Evolutionary conservation across 2,329 filamentous ascomycete species (phyloP), one percentile per base, ranked within the genome.

Genomic region (Colletotrichum sp.): DNA sequence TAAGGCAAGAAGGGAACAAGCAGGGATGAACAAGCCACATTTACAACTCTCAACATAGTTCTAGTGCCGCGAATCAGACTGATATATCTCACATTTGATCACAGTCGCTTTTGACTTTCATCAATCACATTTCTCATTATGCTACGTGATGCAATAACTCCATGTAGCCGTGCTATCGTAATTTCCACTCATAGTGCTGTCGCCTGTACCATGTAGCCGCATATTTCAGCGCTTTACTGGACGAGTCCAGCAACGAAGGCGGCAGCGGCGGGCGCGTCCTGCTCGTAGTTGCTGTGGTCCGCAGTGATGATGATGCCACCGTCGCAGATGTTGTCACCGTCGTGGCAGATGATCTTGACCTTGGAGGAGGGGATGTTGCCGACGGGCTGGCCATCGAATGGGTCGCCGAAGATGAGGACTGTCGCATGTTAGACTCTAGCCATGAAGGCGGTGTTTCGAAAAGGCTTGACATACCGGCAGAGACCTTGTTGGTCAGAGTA

Each of bases 241-340:
- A 78, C 77, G 28, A 71, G 66, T 9, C 75, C 59, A 12, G 77
- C 81, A 57, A 83, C 79, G 65, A 83, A 83, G 9, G 77, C 68
- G 4, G 82, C 82, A 63, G 82, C 82, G 12, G 78, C 73, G 8
- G 74, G 65, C 9, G 83, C 83, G 67, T 84, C 81, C 36, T 80
- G 32, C 72, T 80, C 78, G 65, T 83, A 83, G 21, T 78, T 80
- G 57, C 79, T 76, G 74, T 83, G 82, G 6, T 77, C 79, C 6
- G 77, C 43, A 10, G 78, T 81, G 24, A 83, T 80, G 36, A 80
- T 72, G 36, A 77, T 79, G 28, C 79, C 79, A 2, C 82, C 81
- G 3, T 78, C 68, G 75, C 83, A 84, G 70, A 84, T 83, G 72
- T 78, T 78, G 75, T 84, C 83, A 4, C 83, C 83, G 13, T 70